Percentiles rank a stretch among this genome's conserved stretches.
phyloP scores from a whole-genome alignment of 495 filamentous ascomycete species.

The Penicillium diatomitis region DNA sequence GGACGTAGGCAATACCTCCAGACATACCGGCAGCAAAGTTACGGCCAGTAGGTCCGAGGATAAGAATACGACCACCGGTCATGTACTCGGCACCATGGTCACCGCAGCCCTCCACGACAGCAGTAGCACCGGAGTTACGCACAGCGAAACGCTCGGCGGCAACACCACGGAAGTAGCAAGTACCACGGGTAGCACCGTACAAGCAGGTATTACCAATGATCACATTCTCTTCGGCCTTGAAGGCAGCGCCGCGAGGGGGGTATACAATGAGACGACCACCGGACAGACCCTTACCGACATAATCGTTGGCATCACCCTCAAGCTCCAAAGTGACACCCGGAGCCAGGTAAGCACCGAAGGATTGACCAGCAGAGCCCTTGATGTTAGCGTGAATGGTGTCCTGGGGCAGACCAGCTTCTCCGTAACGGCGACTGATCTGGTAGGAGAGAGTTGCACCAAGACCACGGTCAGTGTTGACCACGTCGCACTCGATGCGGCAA shows the following conservation, averaged over 20 bases:
- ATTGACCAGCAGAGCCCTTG: constrained; percentile 97
- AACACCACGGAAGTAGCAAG: constrained; percentile 95
- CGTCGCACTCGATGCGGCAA: constrained; percentile 91
- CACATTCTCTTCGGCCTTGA: constrained; percentile 97
- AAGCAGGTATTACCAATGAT: constrained; percentile 95
- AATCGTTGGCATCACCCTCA: constrained; percentile 96
- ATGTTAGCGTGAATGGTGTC: constrained; percentile 98
- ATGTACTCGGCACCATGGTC: constrained; percentile 99
- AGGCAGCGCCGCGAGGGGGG: constrained; percentile 84
- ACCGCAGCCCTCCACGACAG: constrained; percentile 94
- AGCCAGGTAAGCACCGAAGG: constrained; percentile 92
- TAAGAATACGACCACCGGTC: constrained; percentile 90
- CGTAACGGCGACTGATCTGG: constrained; percentile 88
- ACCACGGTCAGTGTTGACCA: constrained; percentile 96
- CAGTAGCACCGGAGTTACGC: constrained; percentile 93
- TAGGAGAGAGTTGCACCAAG: constrained; percentile 95
- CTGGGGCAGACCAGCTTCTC: constrained; percentile 81
- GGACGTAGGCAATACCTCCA: constrained; percentile 93
- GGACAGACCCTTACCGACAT: constrained; percentile 95
- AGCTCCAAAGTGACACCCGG: constrained; percentile 94
- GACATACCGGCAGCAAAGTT: constrained; percentile 99
- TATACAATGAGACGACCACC: constrained; percentile 95
- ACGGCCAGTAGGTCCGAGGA: constrained; percentile 88
- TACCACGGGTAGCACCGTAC: constrained; percentile 90
- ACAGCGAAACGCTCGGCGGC: constrained; percentile 98